Evolutionary conservation across 2,329 filamentous ascomycete genomes (phyloP), one percentile per base, ranked within the genome.

Genomic region (Lasiodiplodia theobromae): DNA sequence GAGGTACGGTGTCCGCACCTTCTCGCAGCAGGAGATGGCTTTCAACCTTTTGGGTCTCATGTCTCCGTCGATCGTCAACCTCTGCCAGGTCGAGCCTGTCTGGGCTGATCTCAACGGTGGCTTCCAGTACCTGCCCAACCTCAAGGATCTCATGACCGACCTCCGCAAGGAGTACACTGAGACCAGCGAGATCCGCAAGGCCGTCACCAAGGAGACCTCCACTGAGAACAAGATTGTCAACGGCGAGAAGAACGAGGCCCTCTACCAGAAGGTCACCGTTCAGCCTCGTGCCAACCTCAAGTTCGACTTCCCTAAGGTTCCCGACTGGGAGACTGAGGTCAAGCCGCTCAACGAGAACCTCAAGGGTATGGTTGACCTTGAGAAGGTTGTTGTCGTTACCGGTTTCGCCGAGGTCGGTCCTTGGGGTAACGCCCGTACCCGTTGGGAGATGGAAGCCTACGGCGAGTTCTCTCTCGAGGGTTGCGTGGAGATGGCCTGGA

Each of bases 21-120:
- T 99, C 86, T 98, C 95, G 11, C 96, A 98, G 83, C 94, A 97
- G 80, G 96, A 99, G 82, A 99, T 99, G 96, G 96, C 96, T 18
- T 99, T 99, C 87, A 99, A 99, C 83, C 83, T 99, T 73, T 88
- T 99, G 54, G 95, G 96, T 73, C 88, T 99, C 66, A 97, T 99
- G 96, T 92, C 94, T 1, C 94, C 96, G 47, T 88, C 91, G 34
- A 92, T 99, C 75, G 94, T 97, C 73, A 94, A 99, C 78, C 88
- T 99, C 53, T 99, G 96, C 86, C 96, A 99, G 84, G 86, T 88
- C 54, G 93, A 98, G 83, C 96, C 96, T 12, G 94, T 99, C 69
- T 98, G 96, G 82, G 96, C 96, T 71, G 96, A 99, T 82, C 86
- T 99, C 65, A 99, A 99, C 83, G 96, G 96, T 77, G 96, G 96